Conservation (phyloP, 495 filamentous ascomycete genomes). For the Neurospora sp. region DNA sequence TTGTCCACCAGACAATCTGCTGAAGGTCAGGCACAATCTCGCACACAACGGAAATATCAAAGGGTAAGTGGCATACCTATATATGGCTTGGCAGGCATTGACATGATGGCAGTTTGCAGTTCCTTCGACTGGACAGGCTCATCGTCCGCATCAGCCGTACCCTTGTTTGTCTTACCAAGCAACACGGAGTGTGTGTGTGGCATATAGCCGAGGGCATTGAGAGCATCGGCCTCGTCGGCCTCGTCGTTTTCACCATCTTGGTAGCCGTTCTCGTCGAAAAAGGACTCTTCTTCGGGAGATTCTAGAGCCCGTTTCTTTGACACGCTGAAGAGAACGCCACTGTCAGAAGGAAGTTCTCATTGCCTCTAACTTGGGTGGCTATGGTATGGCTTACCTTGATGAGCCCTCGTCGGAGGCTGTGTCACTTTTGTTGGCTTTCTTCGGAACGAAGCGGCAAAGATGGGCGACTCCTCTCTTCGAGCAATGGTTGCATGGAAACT, state of each 20-base stretch:
- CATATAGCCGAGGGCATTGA: conserved; percentile 25
- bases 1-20: conserved; percentile 40
- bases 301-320: conserved; percentile 15
- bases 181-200: conserved; percentile 21
- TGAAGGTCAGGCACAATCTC: conserved; percentile 17
- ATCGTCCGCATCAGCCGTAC: conserved; percentile 5
- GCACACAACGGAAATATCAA: background rate
- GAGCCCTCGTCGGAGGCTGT: conserved; percentile 5
- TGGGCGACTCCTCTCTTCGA: conserved; percentile 28
- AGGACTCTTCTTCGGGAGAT: conserved; percentile 1
- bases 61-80: conserved; percentile 16
- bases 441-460: conserved; percentile 25
- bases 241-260: conserved; percentile 5
- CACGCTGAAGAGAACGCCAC: background rate
- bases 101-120: conserved; percentile 10
- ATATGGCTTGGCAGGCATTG: conserved; percentile 17
- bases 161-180: conserved; percentile 14
- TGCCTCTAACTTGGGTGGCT: background rate
- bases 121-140: conserved; percentile 19
- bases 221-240: conserved; percentile 16
- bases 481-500: conserved; percentile 38
- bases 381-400: conserved; percentile 6
- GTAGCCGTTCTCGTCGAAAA: conserved; percentile 4
- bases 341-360: conserved; percentile 1
- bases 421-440: conserved; percentile 13